Conservation (phyloP, 2,329 filamentous ascomycete species). For the Fusarium clavum region DNA sequence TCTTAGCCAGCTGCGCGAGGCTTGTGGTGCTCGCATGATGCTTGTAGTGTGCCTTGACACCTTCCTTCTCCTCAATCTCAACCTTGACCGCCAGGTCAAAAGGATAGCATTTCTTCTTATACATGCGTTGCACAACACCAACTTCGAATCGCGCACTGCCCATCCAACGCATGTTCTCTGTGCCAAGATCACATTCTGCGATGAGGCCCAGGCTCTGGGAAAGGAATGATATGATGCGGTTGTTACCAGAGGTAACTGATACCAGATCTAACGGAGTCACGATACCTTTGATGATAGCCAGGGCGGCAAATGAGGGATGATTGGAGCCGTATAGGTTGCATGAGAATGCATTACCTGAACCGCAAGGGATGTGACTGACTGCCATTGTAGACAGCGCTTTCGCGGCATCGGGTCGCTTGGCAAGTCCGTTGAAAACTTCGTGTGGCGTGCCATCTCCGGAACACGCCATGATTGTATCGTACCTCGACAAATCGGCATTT, state of each 20-base stretch:
- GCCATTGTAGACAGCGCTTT: constrained; percentile 81
- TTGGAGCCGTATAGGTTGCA: constrained; percentile 88
- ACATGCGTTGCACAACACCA: constrained; percentile 81
- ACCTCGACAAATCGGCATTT: constrained; percentile 80
- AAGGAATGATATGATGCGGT: constrained; percentile 84
- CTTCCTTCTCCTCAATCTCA: constrained; percentile 79
- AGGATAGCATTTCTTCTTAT: constrained; percentile 83
- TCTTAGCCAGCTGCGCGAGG: constrained; percentile 39
- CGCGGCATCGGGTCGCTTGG: constrained; percentile 77
- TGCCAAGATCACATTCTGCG: constrained; percentile 89
- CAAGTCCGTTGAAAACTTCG: constrained; percentile 95
- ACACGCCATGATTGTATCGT: constrained; percentile 87
- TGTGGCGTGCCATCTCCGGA: constrained; percentile 93
- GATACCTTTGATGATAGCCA: constrained; percentile 88
- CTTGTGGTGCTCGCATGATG: constrained; percentile 55
- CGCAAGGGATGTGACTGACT: constrained; percentile 89
- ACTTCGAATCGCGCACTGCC: constrained; percentile 85
- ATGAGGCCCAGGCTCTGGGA: constrained; percentile 91
- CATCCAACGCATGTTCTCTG: constrained; percentile 94
- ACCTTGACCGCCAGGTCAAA: constrained; percentile 90
- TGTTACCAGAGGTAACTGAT: constrained; percentile 84
- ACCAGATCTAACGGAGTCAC: constrained; percentile 87
- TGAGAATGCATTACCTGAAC: constrained; percentile 93
- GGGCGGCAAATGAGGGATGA: constrained; percentile 78
- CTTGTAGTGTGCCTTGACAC: constrained; percentile 79